Base-by-base conservation (phyloP, 2,329 filamentous ascomycete species). In the Sarocladium brachiariae region DNA sequence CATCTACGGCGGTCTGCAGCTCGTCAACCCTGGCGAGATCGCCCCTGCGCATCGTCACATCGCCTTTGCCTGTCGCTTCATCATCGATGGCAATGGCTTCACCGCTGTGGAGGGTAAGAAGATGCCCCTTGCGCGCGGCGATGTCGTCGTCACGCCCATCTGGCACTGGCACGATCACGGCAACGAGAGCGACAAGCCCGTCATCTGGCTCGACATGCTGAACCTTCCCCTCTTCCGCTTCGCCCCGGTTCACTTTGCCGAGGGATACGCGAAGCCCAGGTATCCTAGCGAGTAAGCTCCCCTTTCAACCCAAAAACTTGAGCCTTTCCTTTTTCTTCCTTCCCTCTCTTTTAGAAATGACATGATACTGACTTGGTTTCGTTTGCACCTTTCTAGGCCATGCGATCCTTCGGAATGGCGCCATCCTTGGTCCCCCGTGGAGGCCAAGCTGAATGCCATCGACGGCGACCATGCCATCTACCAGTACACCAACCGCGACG, bases 151-250 rank as follows among this genome's bases (percentile, higher is more conserved):
- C 1, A 82, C 78, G 0, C 78, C 77, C 0, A 73, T 70, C 0
- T 81, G 78, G 78, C 74, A 79, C 57, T 81, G 75, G 70, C 78
- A 80, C 53, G 78, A 81, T 53, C 78, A 82, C 51, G 78, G 78
- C 2, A 81, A 81, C 45, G 76, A 81, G 51, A 73, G 76, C 8
- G 65, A 67, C 1, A 67, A 67, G 1, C 75, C 76, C 0, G 74
- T 80, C 59, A 73, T 82, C 24, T 82, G 78, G 78, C 65, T 82
- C 1, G 78, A 81, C 57, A 75, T 71, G 3, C 59, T 82, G 1
- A 75, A 81, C 60, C 58, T 81, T 2, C 77, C 78, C 0, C 62
- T 70, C 2, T 80, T 77, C 57, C 63, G 65, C 1, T 72, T 73
- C 53, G 71, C 73, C 2, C 74, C 73, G 0, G 73, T 78, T 1